phyloP scores from a whole-genome alignment of 164 flowering plant genomes.

The Umbilicus rupestris region DNA sequence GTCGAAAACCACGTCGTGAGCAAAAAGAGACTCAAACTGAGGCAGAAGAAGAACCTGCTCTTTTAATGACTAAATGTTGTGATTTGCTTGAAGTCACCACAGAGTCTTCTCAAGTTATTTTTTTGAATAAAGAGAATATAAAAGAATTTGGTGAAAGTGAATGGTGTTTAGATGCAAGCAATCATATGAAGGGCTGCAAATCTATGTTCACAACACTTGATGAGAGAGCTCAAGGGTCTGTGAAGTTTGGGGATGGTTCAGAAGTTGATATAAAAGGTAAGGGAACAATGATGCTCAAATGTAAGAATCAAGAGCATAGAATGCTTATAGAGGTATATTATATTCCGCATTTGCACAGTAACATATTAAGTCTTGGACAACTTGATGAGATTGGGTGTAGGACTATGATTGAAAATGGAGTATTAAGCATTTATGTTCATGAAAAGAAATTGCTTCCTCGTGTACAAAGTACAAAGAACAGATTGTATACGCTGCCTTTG shows the following conservation, averaged over 20 bases:
- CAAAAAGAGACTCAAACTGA: background rate
- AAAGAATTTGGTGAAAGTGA: background rate
- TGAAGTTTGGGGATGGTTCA: conserved; percentile 10
- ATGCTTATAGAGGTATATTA: background rate
- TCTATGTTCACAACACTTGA: background rate
- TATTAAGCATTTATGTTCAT: background rate
- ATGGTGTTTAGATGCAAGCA: conserved; percentile 8
- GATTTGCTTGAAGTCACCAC: background rate
- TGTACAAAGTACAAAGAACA: background rate
- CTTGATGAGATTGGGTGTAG: background rate
- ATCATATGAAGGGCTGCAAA: background rate
- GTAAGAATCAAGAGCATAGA: background rate
- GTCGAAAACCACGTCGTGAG: background rate
- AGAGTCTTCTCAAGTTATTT: too few species aligned
- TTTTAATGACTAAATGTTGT: background rate
- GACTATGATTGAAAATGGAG: background rate
- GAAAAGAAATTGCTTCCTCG: background rate
- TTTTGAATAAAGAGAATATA: background rate
- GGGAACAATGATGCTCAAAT: conserved; percentile 1
- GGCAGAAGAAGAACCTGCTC: background rate
- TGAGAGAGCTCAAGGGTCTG: background rate
- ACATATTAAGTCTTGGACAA: conserved; percentile 9
- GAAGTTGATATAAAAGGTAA: background rate
- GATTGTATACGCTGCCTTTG: background rate
- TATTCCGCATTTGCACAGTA: background rate